Evolutionary conservation across 805 yeast species (phyloP).

Genomic region (Lipomyces starkeyi): DNA sequence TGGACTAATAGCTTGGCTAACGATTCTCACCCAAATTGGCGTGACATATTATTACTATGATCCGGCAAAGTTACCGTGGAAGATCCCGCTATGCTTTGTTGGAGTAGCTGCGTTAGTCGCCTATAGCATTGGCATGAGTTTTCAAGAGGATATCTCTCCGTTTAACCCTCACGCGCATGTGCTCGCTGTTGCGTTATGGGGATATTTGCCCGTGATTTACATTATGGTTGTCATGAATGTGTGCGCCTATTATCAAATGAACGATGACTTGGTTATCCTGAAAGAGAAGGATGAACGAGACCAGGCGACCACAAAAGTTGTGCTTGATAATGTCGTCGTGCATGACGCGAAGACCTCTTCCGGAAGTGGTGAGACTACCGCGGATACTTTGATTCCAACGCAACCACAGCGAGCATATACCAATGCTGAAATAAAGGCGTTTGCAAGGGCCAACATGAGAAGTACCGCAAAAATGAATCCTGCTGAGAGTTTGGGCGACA

Average conservation of each 20-base stretch:
- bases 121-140: conserved; percentile 35
- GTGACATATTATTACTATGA: conserved; percentile 38
- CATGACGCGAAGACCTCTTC: conserved; percentile 10
- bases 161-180: conserved; percentile 39
- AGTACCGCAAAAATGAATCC: neutral
- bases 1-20: conserved; percentile 39
- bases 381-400: neutral
- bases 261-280: conserved; percentile 41
- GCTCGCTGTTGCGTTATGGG: conserved; percentile 39
- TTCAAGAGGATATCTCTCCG: conserved; percentile 36
- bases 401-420: conserved; percentile 28
- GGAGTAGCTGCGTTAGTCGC: conserved; percentile 31
- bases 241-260: conserved; percentile 37
- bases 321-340: conserved; percentile 25
- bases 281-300: conserved; percentile 35
- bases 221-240: conserved; percentile 39
- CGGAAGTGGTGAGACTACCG: conserved; percentile 1
- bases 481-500: neutral
- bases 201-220: conserved; percentile 40
- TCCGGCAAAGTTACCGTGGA: conserved; percentile 34
- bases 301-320: conserved; percentile 9
- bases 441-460: conserved; percentile 18
- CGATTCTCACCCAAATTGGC: conserved; percentile 33
- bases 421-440: conserved; percentile 30
- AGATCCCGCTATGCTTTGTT: conserved; percentile 30